These are phyloP conservation scores for Aureobasidium sp. DNA, from an alignment of 2,329 filamentous ascomycete genomes.

Conservation along the genomic window DNA sequence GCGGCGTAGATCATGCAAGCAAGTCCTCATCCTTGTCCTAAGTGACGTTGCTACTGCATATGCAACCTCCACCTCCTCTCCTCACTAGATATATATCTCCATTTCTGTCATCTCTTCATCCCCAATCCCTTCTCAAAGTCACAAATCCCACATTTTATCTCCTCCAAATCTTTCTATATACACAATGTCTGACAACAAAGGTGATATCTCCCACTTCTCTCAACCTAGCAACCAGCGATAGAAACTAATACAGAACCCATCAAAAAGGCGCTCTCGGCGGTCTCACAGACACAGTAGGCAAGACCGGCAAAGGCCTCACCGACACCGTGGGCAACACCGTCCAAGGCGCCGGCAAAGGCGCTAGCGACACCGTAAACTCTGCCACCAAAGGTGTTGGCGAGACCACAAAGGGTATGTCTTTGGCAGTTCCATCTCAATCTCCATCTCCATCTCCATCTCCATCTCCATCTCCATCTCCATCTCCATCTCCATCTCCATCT, in stretches of 20 bases:
- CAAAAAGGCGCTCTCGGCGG: slow-evolving; percentile 18
- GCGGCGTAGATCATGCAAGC: not conserved
- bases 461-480: too few relatives aligned
- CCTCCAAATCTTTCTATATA: not conserved
- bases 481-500: too few relatives aligned
- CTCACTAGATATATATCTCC: not conserved
- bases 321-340: slow-evolving; percentile 28
- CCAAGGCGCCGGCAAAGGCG: slow-evolving; percentile 19
- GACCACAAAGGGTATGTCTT: slow-evolving; percentile 18
- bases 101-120: too few relatives aligned
- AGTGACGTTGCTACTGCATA: not conserved
- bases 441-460: too few relatives aligned
- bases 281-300: slow-evolving; percentile 31
- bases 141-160: too few relatives aligned
- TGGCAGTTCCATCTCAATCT: too few relatives aligned
- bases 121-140: too few relatives aligned
- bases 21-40: not conserved
- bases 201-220: not conserved
- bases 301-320: slow-evolving; percentile 24
- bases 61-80: not conserved
- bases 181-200: not conserved
- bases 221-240: not conserved
- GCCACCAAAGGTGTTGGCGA: slow-evolving; percentile 18
- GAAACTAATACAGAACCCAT: not conserved
- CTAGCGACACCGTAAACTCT: slow-evolving; percentile 15